These are phyloP conservation scores for Gossypium trilobum DNA, from an alignment of 441 rosid species.

Conservation along the genomic window DNA sequence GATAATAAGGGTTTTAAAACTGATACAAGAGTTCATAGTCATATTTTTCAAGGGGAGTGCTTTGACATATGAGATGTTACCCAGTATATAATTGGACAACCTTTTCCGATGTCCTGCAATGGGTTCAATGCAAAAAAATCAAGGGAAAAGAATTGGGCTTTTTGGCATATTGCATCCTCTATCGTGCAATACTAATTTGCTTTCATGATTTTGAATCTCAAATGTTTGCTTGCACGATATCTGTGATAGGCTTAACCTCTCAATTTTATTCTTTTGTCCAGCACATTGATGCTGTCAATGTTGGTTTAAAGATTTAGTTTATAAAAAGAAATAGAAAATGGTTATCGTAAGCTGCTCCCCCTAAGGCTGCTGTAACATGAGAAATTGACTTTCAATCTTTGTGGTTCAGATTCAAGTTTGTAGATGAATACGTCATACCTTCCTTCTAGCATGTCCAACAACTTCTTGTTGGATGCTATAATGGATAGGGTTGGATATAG, in stretches of 20 bases:
- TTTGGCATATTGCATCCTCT: neutral
- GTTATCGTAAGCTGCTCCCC: neutral
- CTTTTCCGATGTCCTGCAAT: neutral
- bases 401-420: neutral
- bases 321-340: neutral
- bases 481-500: constrained; percentile 11
- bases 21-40: neutral
- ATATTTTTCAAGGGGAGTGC: neutral
- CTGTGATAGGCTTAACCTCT: neutral
- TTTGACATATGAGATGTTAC: neutral
- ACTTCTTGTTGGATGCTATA: constrained; percentile 17
- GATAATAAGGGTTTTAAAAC: neutral
- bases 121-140: neutral
- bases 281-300: neutral
- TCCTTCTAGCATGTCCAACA: constrained; percentile 6
- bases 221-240: neutral
- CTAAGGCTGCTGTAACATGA: neutral
- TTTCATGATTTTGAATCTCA: neutral
- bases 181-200: neutral
- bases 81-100: neutral
- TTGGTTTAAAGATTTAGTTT: constrained; percentile 1
- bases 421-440: neutral
- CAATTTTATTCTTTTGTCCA: neutral
- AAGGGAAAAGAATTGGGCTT: neutral
- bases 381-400: constrained; percentile 8